Evolutionary conservation across 805 yeast genomes (phyloP).

Genomic region (Wickerhamiella domercqiae): DNA sequence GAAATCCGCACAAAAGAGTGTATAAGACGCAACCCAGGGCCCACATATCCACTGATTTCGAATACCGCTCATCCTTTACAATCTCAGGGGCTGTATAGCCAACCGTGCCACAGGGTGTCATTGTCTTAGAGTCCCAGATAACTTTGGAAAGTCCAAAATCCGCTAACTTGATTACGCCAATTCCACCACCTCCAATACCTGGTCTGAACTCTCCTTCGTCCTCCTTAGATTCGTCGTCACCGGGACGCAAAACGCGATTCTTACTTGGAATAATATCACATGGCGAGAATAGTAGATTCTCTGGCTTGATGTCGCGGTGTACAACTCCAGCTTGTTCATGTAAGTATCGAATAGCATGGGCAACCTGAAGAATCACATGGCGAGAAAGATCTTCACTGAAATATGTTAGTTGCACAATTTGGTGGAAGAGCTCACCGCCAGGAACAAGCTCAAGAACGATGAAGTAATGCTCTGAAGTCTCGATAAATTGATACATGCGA

Average conservation of each 20-base stretch:
- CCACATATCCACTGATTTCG: constrained; percentile 97
- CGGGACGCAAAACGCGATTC: constrained; percentile 22
- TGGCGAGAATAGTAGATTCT: constrained; percentile 51
- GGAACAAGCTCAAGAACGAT: constrained; percentile 50
- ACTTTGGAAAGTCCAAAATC: constrained; percentile 93
- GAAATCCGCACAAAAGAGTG: constrained; percentile 89
- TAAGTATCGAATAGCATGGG: constrained; percentile 50
- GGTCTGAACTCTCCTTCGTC: constrained; percentile 81
- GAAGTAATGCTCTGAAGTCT: constrained; percentile 39
- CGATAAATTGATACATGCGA: constrained; percentile 37
- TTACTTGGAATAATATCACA: constrained; percentile 30
- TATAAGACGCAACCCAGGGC: constrained; percentile 93
- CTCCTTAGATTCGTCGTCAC: constrained; percentile 34
- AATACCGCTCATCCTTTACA: constrained; percentile 81
- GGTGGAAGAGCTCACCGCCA: constrained; percentile 73
- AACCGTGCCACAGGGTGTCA: constrained; percentile 97
- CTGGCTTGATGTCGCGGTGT: constrained; percentile 75
- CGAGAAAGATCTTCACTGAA: constrained; percentile 58
- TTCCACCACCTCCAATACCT: constrained; percentile 82
- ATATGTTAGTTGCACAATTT: constrained; percentile 62
- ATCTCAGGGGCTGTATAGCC: constrained; percentile 98
- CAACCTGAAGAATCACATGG: constrained; percentile 59
- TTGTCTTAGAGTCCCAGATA: constrained; percentile 72
- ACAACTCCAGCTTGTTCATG: constrained; percentile 60
- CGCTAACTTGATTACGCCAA: constrained; percentile 79